These are phyloP conservation scores for Phycomyces blakesleeanus DNA, from an alignment of 192 early-diverging fungal species.

Conservation along the genomic window DNA sequence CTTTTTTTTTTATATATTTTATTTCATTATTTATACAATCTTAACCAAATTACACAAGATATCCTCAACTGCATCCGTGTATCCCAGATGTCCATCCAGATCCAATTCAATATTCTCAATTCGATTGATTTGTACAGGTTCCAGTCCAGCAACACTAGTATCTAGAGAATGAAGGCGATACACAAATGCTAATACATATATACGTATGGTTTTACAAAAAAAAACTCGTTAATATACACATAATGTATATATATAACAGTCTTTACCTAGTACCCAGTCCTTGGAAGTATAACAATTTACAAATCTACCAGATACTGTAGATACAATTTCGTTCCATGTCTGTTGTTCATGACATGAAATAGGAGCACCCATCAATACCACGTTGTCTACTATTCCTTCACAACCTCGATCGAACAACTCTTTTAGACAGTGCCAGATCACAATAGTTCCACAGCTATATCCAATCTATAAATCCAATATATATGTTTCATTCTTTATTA, in stretches of 20 bases:
- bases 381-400: constrained; percentile 46
- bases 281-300: constrained; percentile 53
- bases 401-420: constrained; percentile 43
- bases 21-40: constrained; percentile 13
- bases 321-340: constrained; percentile 39
- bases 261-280: constrained; percentile 48
- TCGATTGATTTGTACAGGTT: constrained; percentile 26
- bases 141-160: constrained; percentile 45
- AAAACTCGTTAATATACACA: too few species aligned
- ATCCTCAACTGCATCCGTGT: constrained; percentile 24
- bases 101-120: constrained; percentile 52
- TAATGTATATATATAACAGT: background rate
- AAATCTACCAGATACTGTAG: constrained; percentile 45
- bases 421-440: constrained; percentile 54
- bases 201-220: too few species aligned
- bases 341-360: constrained; percentile 35
- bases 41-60: constrained; percentile 20
- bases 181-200: constrained; percentile 30
- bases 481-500: background rate
- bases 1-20: background rate
- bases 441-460: constrained; percentile 52
- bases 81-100: constrained; percentile 48
- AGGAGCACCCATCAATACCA: constrained; percentile 53
- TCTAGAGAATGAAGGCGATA: constrained; percentile 49
- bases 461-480: constrained; percentile 32